Evolutionary conservation across 2,329 filamentous ascomycete species (phyloP).

Genomic region (Gaeumannomyces tritici): DNA sequence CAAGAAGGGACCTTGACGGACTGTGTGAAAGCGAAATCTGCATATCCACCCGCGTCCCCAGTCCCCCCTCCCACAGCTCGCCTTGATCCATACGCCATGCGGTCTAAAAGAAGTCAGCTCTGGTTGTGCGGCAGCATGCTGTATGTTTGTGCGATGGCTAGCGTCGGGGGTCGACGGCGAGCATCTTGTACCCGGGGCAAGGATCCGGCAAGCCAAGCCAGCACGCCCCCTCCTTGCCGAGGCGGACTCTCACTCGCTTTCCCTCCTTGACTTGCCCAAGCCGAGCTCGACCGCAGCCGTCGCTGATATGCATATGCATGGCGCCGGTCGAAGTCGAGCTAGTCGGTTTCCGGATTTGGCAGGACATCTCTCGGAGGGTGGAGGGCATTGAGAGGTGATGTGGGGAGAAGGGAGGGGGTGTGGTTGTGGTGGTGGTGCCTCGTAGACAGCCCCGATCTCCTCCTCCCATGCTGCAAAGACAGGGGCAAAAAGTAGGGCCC

Average conservation of each 20-base stretch:
- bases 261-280: not conserved
- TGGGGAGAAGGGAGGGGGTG: not conserved
- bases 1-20: too few species aligned
- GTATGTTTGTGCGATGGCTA: not conserved
- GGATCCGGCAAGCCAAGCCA: not conserved
- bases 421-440: not conserved
- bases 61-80: not conserved
- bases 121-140: not conserved
- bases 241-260: not conserved
- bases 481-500: not conserved
- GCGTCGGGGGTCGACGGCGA: not conserved
- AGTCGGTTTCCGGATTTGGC: not conserved
- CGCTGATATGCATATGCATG: not conserved
- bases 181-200: not conserved
- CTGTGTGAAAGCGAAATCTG: not conserved
- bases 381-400: not conserved
- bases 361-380: not conserved
- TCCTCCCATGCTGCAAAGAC: too few species aligned
- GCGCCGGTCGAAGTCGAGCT: too few species aligned
- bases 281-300: not conserved
- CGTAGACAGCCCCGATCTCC: not conserved
- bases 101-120: not conserved
- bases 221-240: not conserved
- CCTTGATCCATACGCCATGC: not conserved
- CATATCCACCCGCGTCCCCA: not conserved